These are phyloP conservation scores for Prunus campanulata DNA, from an alignment of 306 rosid genomes.

Conservation along the genomic window DNA sequence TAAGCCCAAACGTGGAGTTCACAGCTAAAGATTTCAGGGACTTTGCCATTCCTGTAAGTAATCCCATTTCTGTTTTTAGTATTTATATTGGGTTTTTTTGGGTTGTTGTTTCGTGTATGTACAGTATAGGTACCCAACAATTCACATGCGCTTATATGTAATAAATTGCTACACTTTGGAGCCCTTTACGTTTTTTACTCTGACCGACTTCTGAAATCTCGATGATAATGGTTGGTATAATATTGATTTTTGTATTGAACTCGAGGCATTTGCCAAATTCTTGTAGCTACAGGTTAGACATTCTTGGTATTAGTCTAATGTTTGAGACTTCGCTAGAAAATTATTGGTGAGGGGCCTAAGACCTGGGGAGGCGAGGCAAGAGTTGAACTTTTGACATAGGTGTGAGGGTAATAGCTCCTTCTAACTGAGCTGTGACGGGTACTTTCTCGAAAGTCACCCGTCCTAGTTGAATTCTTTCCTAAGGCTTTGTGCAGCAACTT, in stretches of 20 bases:
- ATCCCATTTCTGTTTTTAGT: neutral
- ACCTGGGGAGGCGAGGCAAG: neutral
- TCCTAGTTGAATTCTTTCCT: neutral
- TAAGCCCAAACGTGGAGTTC: constrained; percentile 64
- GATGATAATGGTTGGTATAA: neutral
- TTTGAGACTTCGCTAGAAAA: neutral
- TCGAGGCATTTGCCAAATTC: constrained; percentile 1
- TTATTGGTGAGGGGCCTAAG: neutral
- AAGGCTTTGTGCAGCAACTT: neutral
- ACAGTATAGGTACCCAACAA: neutral
- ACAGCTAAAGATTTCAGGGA: constrained; percentile 82
- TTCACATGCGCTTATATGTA: neutral
- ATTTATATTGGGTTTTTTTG: neutral
- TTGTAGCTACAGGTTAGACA: neutral
- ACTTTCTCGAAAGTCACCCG: neutral
- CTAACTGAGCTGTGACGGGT: neutral
- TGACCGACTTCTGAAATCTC: neutral
- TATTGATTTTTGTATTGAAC: neutral
- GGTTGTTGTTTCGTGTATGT: neutral
- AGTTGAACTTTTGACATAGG: neutral
- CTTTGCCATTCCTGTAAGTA: constrained; percentile 68
- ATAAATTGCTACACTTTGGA: neutral
- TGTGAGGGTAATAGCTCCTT: neutral
- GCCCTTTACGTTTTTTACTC: neutral
- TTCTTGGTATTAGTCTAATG: neutral